phyloP scores from a whole-genome alignment of 2,329 filamentous ascomycete genomes.

The Fusarium bulbicola region DNA sequence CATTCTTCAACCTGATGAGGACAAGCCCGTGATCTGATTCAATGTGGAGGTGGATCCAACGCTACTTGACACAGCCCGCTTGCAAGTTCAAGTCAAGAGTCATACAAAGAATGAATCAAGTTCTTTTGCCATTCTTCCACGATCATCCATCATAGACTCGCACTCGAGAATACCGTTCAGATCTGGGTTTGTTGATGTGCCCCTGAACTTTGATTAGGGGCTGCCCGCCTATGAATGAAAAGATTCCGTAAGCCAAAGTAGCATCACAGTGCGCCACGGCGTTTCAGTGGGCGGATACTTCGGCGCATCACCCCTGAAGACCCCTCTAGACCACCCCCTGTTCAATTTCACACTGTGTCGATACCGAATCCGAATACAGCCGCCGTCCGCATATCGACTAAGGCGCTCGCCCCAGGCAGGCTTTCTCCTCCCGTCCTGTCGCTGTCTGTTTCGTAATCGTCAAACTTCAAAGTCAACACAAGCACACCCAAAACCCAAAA shows the following conservation, averaged over 20 bases:
- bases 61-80: slow-evolving; percentile 30
- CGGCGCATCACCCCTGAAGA: neutral
- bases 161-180: neutral
- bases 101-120: neutral
- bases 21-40: slow-evolving; percentile 25
- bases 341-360: slow-evolving; percentile 18
- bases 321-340: slow-evolving; percentile 3
- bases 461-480: slow-evolving; percentile 19
- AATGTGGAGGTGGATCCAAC: slow-evolving; percentile 32
- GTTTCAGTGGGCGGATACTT: neutral
- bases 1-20: slow-evolving; percentile 16
- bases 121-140: slow-evolving; percentile 20
- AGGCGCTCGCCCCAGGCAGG: neutral
- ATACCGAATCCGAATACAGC: slow-evolving; percentile 24
- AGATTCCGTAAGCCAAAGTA: neutral
- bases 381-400: slow-evolving; percentile 16
- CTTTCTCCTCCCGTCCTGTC: slow-evolving; percentile 20
- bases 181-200: neutral
- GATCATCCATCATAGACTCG: neutral
- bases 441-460: slow-evolving; percentile 24
- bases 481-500: slow-evolving; percentile 1
- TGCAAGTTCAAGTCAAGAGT: slow-evolving; percentile 8
- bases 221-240: neutral
- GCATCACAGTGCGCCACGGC: slow-evolving; percentile 16
- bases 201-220: slow-evolving; percentile 1